A percentile compares a stretch with the other conserved stretches of the same genome.
phyloP scores from a whole-genome alignment of 2,329 filamentous ascomycete species.

The Dothistroma septosporum region DNA sequence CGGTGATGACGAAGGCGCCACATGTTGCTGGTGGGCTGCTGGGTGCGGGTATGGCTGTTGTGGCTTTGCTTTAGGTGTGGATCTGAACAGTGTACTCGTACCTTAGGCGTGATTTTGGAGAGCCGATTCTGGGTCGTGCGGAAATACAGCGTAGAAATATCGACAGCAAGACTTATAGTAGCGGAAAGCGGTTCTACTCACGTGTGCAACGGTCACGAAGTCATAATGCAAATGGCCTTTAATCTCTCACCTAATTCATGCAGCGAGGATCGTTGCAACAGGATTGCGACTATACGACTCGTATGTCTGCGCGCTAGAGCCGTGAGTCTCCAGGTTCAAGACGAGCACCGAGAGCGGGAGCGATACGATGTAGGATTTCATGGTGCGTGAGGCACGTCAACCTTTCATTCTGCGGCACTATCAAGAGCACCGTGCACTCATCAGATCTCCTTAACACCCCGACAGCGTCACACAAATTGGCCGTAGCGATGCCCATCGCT shows the following conservation, averaged over 20 bases:
- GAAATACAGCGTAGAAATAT: not conserved
- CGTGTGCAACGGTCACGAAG: no score
- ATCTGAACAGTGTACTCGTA: no score
- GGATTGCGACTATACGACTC: no score
- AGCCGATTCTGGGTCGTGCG: not conserved
- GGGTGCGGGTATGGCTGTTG: slow-evolving; percentile 32
- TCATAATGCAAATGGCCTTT: no score
- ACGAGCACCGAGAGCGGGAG: no score
- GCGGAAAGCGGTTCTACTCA: no score
- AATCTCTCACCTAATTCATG: no score
- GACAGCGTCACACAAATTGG: not conserved
- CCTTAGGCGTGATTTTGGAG: not conserved
- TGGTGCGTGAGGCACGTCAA: not conserved
- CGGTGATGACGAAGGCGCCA: slow-evolving; percentile 24
- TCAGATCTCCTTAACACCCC: not conserved
- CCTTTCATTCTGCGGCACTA: not conserved
- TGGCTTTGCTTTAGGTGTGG: slow-evolving; percentile 26
- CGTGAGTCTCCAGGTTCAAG: no score
- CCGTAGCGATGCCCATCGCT: not conserved
- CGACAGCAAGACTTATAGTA: no score
- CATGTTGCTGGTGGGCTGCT: slow-evolving; percentile 31
- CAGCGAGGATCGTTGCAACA: no score
- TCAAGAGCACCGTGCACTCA: not conserved
- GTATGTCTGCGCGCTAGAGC: no score
- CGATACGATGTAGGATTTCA: no score